These are phyloP conservation scores for Gloeopeniophorella convolvens DNA, from an alignment of 768 basidiomycete genomes.

Conservation along the genomic window DNA sequence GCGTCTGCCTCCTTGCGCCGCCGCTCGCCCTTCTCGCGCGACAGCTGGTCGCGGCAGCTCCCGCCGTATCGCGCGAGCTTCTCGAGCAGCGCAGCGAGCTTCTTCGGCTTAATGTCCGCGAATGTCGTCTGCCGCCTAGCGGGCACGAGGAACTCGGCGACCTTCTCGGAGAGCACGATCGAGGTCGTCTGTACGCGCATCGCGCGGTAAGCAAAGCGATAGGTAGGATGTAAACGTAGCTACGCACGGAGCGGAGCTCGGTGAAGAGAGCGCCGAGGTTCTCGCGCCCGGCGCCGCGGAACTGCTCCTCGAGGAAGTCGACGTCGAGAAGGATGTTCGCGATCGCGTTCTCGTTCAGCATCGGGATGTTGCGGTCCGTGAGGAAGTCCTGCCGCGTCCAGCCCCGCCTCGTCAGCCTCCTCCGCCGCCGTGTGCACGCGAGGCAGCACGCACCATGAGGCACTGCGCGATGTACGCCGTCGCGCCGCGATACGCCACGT, in stretches of 20 bases:
- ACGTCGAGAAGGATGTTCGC: constrained; percentile 82
- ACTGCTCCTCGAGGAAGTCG: constrained; percentile 83
- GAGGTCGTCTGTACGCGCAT: constrained; percentile 55
- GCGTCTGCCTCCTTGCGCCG: constrained; percentile 74
- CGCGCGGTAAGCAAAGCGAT: too few species aligned
- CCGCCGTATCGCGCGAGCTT: constrained; percentile 69
- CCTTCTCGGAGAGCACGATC: constrained; percentile 63
- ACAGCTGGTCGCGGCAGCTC: constrained; percentile 48
- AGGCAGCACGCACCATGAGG: constrained; percentile 61
- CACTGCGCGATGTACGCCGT: constrained; percentile 83
- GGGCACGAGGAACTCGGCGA: constrained; percentile 76
- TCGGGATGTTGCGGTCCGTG: constrained; percentile 62
- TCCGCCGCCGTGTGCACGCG: not conserved
- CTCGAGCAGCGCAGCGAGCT: constrained; percentile 67
- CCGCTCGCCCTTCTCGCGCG: constrained; percentile 63
- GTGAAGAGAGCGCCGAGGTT: constrained; percentile 68
- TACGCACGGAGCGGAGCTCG: constrained; percentile 73
- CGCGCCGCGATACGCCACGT: constrained; percentile 84
- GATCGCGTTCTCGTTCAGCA: constrained; percentile 86
- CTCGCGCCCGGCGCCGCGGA: constrained; percentile 64
- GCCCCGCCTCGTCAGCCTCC: not conserved
- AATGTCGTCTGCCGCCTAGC: constrained; percentile 63
- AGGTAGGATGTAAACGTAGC: too few species aligned
- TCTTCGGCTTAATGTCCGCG: constrained; percentile 58
- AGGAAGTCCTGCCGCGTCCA: constrained; percentile 57